Evolutionary conservation across 805 yeast species (phyloP).

Genomic region (Wickerhamiella sergipiensis): DNA sequence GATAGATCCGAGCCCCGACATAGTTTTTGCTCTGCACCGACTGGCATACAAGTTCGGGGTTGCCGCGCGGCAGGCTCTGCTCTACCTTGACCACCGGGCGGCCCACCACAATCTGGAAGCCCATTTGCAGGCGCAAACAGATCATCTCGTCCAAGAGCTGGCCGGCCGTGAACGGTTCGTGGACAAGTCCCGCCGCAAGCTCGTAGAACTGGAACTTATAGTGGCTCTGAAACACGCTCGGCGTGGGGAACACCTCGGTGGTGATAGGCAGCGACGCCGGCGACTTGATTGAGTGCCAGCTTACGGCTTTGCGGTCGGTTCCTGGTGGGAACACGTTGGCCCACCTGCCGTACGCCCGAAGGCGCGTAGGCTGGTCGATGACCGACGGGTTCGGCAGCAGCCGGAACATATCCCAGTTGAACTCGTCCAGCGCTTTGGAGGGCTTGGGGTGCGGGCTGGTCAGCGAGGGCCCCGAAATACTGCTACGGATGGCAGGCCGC

Average conservation of each 20-base stretch:
- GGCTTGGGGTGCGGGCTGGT: background rate
- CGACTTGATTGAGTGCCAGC: slow-evolving; percentile 86
- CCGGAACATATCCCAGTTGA: slow-evolving; percentile 35
- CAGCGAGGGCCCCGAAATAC: background rate
- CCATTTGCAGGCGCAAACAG: slow-evolving; percentile 63
- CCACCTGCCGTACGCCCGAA: slow-evolving; percentile 74
- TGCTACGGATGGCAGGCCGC: background rate
- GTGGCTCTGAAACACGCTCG: slow-evolving; percentile 51
- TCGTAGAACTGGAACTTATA: slow-evolving; percentile 78
- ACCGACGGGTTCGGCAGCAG: slow-evolving; percentile 61
- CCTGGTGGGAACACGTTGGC: slow-evolving; percentile 72
- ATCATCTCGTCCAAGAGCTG: slow-evolving; percentile 78
- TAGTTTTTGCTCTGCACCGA: slow-evolving; percentile 38
- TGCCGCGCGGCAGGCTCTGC: slow-evolving; percentile 41
- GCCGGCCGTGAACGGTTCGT: slow-evolving; percentile 36
- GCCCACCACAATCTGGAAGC: slow-evolving; percentile 83
- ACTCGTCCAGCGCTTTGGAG: background rate
- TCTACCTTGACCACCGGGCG: slow-evolving; percentile 54
- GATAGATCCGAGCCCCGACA: slow-evolving; percentile 51
- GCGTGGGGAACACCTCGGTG: slow-evolving; percentile 62
- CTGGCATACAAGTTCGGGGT: slow-evolving; percentile 40
- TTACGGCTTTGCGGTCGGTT: slow-evolving; percentile 52
- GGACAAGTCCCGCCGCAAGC: slow-evolving; percentile 41
- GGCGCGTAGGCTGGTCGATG: slow-evolving; percentile 34
- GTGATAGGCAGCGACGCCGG: slow-evolving; percentile 89